Evolutionary conservation across 768 basidiomycete species (phyloP).

Genomic region (Suillus bovinus): DNA sequence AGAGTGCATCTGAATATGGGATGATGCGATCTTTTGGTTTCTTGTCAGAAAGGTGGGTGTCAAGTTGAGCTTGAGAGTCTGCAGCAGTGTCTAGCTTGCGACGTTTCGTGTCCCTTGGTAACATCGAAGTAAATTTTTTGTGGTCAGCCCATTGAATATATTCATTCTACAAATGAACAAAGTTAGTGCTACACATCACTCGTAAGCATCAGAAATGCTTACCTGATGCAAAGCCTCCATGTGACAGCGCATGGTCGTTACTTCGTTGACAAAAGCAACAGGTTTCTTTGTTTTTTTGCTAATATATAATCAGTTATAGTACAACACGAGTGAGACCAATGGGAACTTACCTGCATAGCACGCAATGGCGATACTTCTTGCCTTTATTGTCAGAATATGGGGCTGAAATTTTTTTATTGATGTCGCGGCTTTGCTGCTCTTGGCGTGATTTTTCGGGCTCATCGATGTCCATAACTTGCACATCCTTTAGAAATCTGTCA

Average conservation of each 20-base stretch:
- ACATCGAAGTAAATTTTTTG: no score
- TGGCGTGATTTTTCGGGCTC: not conserved
- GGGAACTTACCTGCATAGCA: not conserved
- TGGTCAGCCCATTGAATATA: not conserved
- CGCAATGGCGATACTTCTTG: not conserved
- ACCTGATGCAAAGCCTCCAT: not conserved
- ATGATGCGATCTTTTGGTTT: slow-evolving; percentile 19
- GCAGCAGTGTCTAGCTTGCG: no score
- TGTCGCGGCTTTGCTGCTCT: not conserved
- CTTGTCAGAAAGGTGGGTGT: not conserved
- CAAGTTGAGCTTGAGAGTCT: not conserved
- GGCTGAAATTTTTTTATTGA: not conserved
- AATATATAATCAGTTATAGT: not conserved
- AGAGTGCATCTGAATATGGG: slow-evolving; percentile 30
- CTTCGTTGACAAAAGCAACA: not conserved
- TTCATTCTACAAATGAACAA: not conserved
- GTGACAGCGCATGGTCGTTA: not conserved
- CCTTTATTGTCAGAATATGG: not conserved
- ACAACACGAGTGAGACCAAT: not conserved
- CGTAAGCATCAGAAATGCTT: no score
- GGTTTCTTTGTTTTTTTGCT: slow-evolving; percentile 3
- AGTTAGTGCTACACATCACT: no score
- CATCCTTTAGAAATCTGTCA: not conserved
- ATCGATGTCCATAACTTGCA: not conserved
- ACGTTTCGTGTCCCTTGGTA: no score